Evolutionary conservation across 2,329 filamentous ascomycete species (phyloP).

Genomic region (Beauveria asiatica): DNA sequence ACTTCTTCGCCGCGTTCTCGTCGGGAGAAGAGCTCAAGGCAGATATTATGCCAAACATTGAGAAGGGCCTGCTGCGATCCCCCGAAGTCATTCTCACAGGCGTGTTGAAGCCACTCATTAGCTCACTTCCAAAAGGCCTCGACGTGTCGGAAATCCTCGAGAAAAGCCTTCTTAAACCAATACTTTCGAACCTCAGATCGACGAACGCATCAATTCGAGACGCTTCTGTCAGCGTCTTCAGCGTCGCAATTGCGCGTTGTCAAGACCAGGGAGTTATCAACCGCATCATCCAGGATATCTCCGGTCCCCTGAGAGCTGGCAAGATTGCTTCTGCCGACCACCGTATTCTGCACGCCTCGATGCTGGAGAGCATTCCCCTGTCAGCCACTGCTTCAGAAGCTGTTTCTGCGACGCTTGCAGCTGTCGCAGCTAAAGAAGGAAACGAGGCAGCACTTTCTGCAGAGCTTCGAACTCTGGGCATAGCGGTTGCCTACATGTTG

Average conservation of each 20-base stretch:
- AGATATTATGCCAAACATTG: constrained; percentile 70
- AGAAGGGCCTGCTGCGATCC: constrained; percentile 80
- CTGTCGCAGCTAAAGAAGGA: constrained; percentile 71
- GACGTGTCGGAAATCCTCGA: constrained; percentile 71
- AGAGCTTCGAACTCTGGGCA: constrained; percentile 63
- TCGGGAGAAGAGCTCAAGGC: constrained; percentile 65
- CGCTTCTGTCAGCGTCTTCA: constrained; percentile 68
- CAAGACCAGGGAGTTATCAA: constrained; percentile 48
- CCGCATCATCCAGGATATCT: constrained; percentile 68
- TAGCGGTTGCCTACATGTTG: constrained; percentile 55
- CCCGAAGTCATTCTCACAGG: constrained; percentile 83
- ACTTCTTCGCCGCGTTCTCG: constrained; percentile 76
- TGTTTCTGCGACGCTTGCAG: constrained; percentile 56
- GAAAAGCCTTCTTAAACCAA: constrained; percentile 69
- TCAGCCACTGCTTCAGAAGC: constrained; percentile 56
- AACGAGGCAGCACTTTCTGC: constrained; percentile 75
- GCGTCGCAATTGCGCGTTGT: constrained; percentile 55
- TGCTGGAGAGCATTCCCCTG: constrained; percentile 58
- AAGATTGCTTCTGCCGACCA: constrained; percentile 84
- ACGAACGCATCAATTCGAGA: constrained; percentile 70
- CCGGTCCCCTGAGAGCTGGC: constrained; percentile 69
- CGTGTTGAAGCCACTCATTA: constrained; percentile 64
- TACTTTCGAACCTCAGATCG: constrained; percentile 87
- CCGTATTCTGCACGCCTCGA: constrained; percentile 71
- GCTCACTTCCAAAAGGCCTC: constrained; percentile 57